Conservation (phyloP, 2,329 filamentous ascomycete genomes). For the Gliomastix tumulicola region DNA sequence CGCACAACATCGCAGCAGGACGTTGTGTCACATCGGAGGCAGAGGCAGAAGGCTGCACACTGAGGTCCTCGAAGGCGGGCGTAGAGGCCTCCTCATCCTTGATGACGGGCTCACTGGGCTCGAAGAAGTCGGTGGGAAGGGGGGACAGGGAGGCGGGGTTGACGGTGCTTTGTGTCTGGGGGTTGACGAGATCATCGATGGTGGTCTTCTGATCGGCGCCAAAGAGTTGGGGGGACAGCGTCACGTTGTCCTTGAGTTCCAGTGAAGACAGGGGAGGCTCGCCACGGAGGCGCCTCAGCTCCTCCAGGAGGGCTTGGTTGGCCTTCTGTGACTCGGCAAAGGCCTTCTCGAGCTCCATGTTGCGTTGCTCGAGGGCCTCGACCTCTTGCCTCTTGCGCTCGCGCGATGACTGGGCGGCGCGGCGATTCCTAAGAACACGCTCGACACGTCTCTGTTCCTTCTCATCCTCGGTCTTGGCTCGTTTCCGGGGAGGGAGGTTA, state of each 20-base stretch:
- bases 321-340: slow-evolving; percentile 53
- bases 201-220: slow-evolving; percentile 29
- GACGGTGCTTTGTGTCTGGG: slow-evolving; percentile 35
- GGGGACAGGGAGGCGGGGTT: slow-evolving; percentile 57
- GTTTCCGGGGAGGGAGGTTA: slow-evolving; percentile 89
- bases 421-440: slow-evolving; percentile 91
- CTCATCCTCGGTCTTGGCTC: slow-evolving; percentile 97
- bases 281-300: slow-evolving; percentile 41
- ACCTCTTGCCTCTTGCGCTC: slow-evolving; percentile 88
- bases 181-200: slow-evolving; percentile 34
- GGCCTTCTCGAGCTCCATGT: slow-evolving; percentile 60
- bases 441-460: slow-evolving; percentile 98
- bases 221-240: slow-evolving; percentile 54
- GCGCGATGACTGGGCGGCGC: slow-evolving; percentile 91
- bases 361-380: slow-evolving; percentile 73
- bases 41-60: slow-evolving; percentile 14
- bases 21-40: slow-evolving; percentile 97
- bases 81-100: too few relatives aligned
- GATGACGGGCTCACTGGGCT: slow-evolving; percentile 14
- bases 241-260: slow-evolving; percentile 36
- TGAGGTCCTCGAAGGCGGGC: slow-evolving; percentile 1
- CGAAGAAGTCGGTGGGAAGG: too few relatives aligned
- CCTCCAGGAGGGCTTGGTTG: slow-evolving; percentile 39
- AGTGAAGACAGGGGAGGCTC: slow-evolving; percentile 31
- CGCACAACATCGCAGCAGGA: slow-evolving; percentile 99